phyloP scores from a whole-genome alignment of 306 rosid species.

The Comarum palustre region DNA sequence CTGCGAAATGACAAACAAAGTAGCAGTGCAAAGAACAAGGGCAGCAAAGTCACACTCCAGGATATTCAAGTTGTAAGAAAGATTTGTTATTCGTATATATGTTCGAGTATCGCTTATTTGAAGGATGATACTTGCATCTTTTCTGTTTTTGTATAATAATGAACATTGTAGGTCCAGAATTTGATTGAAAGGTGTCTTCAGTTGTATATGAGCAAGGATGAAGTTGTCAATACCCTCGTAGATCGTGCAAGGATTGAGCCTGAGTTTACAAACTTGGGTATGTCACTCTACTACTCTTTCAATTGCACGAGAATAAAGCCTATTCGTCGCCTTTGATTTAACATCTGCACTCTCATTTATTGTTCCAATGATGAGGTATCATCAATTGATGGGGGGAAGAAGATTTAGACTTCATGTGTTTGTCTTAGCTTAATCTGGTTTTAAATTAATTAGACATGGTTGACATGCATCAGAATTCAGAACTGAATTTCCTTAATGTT shows the following conservation, averaged over 20 bases:
- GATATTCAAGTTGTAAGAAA: conserved; percentile 19
- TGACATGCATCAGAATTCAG: not conserved
- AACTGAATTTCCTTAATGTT: not conserved
- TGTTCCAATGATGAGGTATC: not conserved
- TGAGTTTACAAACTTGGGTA: conserved; percentile 21
- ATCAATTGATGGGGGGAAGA: not conserved
- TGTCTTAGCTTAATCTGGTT: not conserved
- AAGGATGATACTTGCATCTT: not conserved
- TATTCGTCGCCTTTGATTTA: not conserved
- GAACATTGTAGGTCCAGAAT: conserved; percentile 20
- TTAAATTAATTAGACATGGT: not conserved
- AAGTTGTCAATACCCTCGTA: conserved; percentile 10
- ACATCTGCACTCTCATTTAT: not conserved
- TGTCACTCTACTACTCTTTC: not conserved
- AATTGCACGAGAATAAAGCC: not conserved
- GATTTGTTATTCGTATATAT: not conserved
- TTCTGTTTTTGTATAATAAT: not conserved
- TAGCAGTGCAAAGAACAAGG: not conserved
- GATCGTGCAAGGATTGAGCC: conserved; percentile 20
- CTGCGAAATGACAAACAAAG: conserved; percentile 1
- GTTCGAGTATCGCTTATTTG: conserved; percentile 6
- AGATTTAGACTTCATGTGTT: not conserved
- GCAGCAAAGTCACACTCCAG: conserved; percentile 9
- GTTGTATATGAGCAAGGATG: conserved; percentile 14
- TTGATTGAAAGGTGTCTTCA: conserved; percentile 27